phyloP scores from a whole-genome alignment of 192 early-diverging fungal genomes.

The Coemansia sp. region DNA sequence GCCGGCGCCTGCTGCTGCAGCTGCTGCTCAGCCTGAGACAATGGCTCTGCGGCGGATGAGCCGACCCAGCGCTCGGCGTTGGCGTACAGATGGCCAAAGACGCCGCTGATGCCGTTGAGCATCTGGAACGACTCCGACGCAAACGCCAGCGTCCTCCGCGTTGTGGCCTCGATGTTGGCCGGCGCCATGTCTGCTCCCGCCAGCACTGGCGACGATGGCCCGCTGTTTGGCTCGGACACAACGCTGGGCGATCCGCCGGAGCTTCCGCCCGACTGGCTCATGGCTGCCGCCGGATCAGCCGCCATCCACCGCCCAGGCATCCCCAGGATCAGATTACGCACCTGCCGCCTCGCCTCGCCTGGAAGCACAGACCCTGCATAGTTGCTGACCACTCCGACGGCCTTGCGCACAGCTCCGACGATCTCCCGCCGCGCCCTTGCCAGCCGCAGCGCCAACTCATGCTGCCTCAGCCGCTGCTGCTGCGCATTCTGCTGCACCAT shows the following conservation, averaged over 20 bases:
- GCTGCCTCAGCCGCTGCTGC: background rate
- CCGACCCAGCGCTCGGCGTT: conserved; percentile 51
- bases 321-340: conserved; percentile 79
- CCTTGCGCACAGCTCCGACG: conserved; percentile 77
- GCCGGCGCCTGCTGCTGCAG: background rate
- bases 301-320: conserved; percentile 72
- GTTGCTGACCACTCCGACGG: conserved; percentile 82
- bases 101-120: conserved; percentile 36
- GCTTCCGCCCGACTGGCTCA: conserved; percentile 4
- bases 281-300: conserved; percentile 24
- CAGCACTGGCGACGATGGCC: background rate
- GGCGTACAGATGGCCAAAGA: conserved; percentile 31
- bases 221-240: conserved; percentile 11
- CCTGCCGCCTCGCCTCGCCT: conserved; percentile 73
- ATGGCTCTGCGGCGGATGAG: background rate
- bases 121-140: conserved; percentile 50
- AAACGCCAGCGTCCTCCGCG: conserved; percentile 42
- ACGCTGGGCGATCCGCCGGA: conserved; percentile 20
- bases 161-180: conserved; percentile 37
- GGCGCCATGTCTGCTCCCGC: conserved; percentile 9
- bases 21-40: background rate
- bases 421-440: conserved; percentile 75
- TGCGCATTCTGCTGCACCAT: conserved; percentile 2
- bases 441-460: conserved; percentile 48
- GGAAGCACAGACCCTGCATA: conserved; percentile 86